phyloP scores from a whole-genome alignment of 139 green algal species.

The Bryopsis sp. region DNA sequence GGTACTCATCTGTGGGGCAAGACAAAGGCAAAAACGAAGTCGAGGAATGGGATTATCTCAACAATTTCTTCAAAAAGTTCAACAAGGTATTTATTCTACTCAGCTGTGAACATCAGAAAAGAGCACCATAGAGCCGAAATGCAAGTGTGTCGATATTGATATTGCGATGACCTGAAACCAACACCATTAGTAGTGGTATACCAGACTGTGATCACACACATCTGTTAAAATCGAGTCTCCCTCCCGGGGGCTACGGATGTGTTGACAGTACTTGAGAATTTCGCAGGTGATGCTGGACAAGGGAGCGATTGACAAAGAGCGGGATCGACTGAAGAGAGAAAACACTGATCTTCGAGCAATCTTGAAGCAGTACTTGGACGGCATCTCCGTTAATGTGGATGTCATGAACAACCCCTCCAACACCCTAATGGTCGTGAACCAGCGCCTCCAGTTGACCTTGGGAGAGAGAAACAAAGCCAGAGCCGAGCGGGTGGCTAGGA shows the following conservation, averaged over 20 bases:
- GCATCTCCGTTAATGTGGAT: constrained; percentile 60
- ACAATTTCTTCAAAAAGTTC: constrained; percentile 58
- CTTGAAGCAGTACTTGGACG: constrained; percentile 51
- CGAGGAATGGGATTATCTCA: constrained; percentile 67
- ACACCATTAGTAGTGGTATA: too few species aligned
- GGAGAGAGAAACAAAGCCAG: constrained; percentile 44
- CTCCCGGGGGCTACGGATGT: too few species aligned
- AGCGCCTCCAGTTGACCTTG: constrained; percentile 57
- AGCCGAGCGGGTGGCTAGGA: too few species aligned
- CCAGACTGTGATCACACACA: too few species aligned
- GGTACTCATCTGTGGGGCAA: too few species aligned
- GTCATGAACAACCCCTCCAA: constrained; percentile 76
- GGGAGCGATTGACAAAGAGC: constrained; percentile 58
- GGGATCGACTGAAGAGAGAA: constrained; percentile 53
- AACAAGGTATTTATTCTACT: constrained; percentile 62
- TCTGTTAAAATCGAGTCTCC: too few species aligned
- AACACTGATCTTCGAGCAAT: constrained; percentile 64
- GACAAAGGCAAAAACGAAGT: constrained; percentile 41
- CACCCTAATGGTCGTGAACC: constrained; percentile 78
- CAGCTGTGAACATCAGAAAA: constrained; percentile 6
- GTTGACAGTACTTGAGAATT: background rate
- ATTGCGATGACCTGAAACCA: background rate
- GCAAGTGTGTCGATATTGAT: constrained; percentile 2
- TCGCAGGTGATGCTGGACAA: constrained; percentile 51
- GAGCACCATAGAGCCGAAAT: background rate